Evolutionary conservation across 2,329 filamentous ascomycete species (phyloP), one percentile per base, ranked within the genome.

Genomic region (Metarhizium anisopliae): DNA sequence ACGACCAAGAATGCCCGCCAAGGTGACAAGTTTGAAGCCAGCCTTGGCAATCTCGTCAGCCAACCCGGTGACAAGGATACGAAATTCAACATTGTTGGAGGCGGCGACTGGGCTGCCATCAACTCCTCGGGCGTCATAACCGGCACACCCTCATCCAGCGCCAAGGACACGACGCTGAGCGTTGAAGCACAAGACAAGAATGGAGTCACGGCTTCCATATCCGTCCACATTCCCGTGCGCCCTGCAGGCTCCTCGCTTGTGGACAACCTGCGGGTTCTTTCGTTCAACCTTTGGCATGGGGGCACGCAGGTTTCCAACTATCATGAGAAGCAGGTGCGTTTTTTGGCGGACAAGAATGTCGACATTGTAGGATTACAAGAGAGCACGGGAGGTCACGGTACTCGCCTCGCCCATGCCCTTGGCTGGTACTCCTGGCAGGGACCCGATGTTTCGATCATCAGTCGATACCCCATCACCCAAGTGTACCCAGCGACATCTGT

Each of bases 351-450:
- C 1, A 62, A 50, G 3, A 65, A 66, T 11, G 63, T 61, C 4
- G 72, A 74, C 36, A 57, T 74, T 2, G 64, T 73, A n/a, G 70
- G 68, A 5, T 58, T 73, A 6, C 72, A 74, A 56, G 72, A 74
- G 57, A 66, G 65, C 36, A 56, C 57, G 2, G 65, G 61, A 2
- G 63, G 60, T 6, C 66, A 68, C 20, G 64, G 66, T 6, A 55
- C 56, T 7, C 65, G 67, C n/a, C 64, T 74, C 0, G 70, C 67
- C 6, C 57, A 66, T 16, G 68, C 70, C 1, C 60, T 74, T 2
- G 71, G 71, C 11, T 74, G 70, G 69, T 64, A 69, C 47, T 58
- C 62, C 50, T 71, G 66, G 66, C 64, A 70, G 42, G 67, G 63
- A 20, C 60, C 59, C 7, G 65, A 70, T 47, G 61, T 67, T n/a